These are phyloP conservation scores for Penicillium italicum DNA, from an alignment of 2,329 filamentous ascomycete species.

Conservation along the genomic window DNA sequence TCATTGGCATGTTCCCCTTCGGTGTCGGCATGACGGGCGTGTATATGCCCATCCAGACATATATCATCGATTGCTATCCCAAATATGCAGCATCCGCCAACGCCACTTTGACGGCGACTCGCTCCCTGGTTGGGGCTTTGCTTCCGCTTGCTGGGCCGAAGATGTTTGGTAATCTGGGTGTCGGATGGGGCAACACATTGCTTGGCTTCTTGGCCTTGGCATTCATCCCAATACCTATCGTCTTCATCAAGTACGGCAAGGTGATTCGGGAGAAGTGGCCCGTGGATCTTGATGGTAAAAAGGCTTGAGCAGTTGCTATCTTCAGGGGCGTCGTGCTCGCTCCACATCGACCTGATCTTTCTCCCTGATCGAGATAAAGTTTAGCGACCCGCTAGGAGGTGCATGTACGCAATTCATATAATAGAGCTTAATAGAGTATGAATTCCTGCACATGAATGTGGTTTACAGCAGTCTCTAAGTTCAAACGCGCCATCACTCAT, in stretches of 20 bases:
- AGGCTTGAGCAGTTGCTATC: background rate
- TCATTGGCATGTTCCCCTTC: conserved; percentile 55
- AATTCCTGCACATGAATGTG: background rate
- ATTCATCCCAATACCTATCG: conserved; percentile 15
- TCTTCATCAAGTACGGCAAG: conserved; percentile 11
- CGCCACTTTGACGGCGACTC: conserved; percentile 53
- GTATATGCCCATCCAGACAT: conserved; percentile 57
- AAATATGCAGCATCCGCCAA: conserved; percentile 48
- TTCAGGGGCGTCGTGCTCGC: background rate
- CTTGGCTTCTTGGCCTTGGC: conserved; percentile 20
- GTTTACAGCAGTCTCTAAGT: no score
- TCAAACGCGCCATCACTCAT: no score
- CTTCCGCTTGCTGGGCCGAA: conserved; percentile 18
- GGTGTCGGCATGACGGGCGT: conserved; percentile 51
- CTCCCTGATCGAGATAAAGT: background rate
- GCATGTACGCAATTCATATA: background rate
- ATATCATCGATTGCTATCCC: conserved; percentile 57
- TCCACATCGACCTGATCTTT: background rate
- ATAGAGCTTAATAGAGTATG: background rate
- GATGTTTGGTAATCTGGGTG: conserved; percentile 14
- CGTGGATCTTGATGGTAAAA: conserved; percentile 9
- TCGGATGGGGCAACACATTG: conserved; percentile 22
- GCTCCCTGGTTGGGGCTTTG: conserved; percentile 42
- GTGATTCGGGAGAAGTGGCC: conserved; percentile 16
- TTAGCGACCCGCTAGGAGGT: background rate